A percentile compares a stretch with the other conserved stretches of the same genome.
Conservation (phyloP, 495 filamentous ascomycete species). For the Cudoniella acicularis region DNA sequence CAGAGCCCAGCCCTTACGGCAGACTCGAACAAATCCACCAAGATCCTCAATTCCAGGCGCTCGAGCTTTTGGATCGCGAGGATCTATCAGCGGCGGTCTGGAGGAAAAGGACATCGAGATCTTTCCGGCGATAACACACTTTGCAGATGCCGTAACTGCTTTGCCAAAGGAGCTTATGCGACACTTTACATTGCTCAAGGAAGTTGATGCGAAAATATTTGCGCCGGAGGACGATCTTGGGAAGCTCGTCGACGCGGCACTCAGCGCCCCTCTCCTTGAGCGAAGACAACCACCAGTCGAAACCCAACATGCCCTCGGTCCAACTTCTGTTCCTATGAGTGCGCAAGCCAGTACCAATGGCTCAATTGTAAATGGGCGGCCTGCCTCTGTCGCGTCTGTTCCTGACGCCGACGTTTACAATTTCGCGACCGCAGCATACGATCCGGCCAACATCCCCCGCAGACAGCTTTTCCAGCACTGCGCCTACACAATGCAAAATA, state of each 20-base stretch:
- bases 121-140: slow-evolving; percentile 91
- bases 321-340: slow-evolving; percentile 38
- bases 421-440: slow-evolving; percentile 32
- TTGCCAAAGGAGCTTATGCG: slow-evolving; percentile 91
- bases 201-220: slow-evolving; percentile 94
- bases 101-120: slow-evolving; percentile 53
- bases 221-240: slow-evolving; percentile 68
- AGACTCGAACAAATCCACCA: slow-evolving; percentile 52
- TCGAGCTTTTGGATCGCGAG: slow-evolving; percentile 34
- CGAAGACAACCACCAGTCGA: slow-evolving; percentile 30
- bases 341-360: slow-evolving; percentile 35
- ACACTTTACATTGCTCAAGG: slow-evolving; percentile 91
- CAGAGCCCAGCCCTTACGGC: slow-evolving; percentile 56
- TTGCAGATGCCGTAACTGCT: slow-evolving; percentile 87
- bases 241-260: slow-evolving; percentile 63
- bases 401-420: slow-evolving; percentile 37
- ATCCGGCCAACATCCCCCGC: slow-evolving; percentile 51
- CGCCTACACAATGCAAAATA: slow-evolving; percentile 59
- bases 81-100: slow-evolving; percentile 37
- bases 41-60: slow-evolving; percentile 41
- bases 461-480: slow-evolving; percentile 62
- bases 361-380: slow-evolving; percentile 26
- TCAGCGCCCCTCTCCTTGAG: slow-evolving; percentile 51
- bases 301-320: slow-evolving; percentile 24
- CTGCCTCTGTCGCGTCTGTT: slow-evolving; percentile 25